Base-by-base conservation (phyloP, 768 basidiomycete species). In the Trametes coccinea region DNA sequence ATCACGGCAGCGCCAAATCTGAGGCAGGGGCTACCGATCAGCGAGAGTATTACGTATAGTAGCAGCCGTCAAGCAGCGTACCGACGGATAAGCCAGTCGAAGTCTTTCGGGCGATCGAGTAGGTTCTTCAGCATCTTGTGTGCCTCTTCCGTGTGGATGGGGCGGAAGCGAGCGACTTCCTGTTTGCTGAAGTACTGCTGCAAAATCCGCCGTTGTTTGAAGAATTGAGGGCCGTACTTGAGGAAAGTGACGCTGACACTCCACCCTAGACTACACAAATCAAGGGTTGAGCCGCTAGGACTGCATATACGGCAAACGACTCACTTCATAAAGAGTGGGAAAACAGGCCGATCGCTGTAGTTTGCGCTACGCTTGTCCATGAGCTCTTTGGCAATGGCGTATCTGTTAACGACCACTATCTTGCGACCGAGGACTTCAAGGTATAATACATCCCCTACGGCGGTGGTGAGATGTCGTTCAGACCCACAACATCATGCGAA, bases 341-440 rank as follows among this genome's bases (percentile, higher is more conserved):
- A 67, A 8, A 69, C 66, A 2, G 77, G 78, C 17, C 79, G 65
- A 60, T 75, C 78, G 10, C 78, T 78, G 56, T 79, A 80, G 53
- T 70, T 63, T 9, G 60, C 65, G 31, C 74, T 72, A 22, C 76
- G 74, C 53, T 74, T 73, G 22, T 79, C 74, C 17, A 80, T 64
- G 1, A 79, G 65, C 45, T 71, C 74, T 47, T 66, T 73, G 4
- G 75, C 78, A 10, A 69, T 56, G 52, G 71, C 65, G 39, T 59
- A 52, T 39, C 70, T 74, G 52, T 74, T 74, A 11, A 78, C 65
- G 44, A 78, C 49, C 37, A 79, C 56, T 44, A 78, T 67, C 34
- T 68, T 66, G 49, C 67, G 68, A 8, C 76, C 75, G 8, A 77
- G 69, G 46, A 75, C 64, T 17, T 61, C 65, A 30, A 75, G 69